Conservation (phyloP, 176 grass and related monocot species). For the Zea mays region Zm-B73-REFERENCE-NAM-5.0 NC_050096.1:212332001-212332500, state of each 20-base stretch:
- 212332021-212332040: too few relatives aligned
- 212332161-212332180: background rate
- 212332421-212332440: conserved; percentile 9
- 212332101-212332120: too few relatives aligned
- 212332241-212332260: background rate
- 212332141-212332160: background rate
- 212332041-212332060: too few relatives aligned
- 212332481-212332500: background rate
- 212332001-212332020: too few relatives aligned
- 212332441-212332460: background rate
- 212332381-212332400: conserved; percentile 35
- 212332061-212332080: too few relatives aligned
- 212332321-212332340: conserved; percentile 43
- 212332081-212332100: too few relatives aligned
- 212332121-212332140: too few relatives aligned
- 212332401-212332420: background rate
- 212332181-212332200: background rate
- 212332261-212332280: background rate
- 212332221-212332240: conserved; percentile 18
- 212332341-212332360: conserved; percentile 28
- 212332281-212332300: background rate
- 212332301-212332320: conserved; percentile 38
- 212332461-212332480: background rate
- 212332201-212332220: background rate
- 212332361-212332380: conserved; percentile 37